phyloP scores from a whole-genome alignment of 805 yeast species.

The Lachancea sp. region DNA sequence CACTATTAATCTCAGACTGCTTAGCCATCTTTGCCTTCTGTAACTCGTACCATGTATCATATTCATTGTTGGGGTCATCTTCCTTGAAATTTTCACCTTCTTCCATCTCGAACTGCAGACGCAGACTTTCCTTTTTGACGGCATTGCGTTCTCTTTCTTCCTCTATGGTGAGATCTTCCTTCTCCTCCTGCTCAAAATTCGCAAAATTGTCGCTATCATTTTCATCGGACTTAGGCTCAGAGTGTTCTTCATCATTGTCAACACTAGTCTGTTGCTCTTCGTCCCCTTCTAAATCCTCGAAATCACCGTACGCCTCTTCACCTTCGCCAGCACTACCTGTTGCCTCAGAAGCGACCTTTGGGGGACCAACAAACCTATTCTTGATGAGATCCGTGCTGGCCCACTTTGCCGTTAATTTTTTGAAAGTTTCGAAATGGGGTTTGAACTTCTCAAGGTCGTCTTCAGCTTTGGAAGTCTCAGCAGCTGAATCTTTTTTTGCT shows the following conservation, averaged over 20 bases:
- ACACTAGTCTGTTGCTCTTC: conserved; percentile 20
- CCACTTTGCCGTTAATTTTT: conserved; percentile 30
- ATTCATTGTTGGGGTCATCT: conserved; percentile 76
- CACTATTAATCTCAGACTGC: conserved; percentile 87
- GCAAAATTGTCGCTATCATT: conserved; percentile 24
- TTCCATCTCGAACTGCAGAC: conserved; percentile 74
- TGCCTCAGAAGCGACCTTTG: conserved; percentile 26
- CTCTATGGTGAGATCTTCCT: conserved; percentile 48
- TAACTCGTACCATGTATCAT: conserved; percentile 95
- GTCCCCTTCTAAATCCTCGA: conserved; percentile 45
- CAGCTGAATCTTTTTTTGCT: conserved; percentile 37
- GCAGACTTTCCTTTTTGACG: conserved; percentile 78
- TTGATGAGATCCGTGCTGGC: conserved; percentile 25
- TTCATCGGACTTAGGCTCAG: neutral
- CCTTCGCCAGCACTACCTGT: conserved; percentile 34
- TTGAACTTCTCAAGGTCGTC: conserved; percentile 31
- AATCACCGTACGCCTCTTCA: conserved; percentile 49
- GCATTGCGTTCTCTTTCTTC: conserved; percentile 78
- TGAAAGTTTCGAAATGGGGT: conserved; percentile 33
- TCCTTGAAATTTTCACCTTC: conserved; percentile 66
- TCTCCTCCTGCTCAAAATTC: conserved; percentile 38
- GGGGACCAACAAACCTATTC: conserved; percentile 28
- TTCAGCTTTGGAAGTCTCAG: conserved; percentile 9
- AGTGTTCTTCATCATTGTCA: conserved; percentile 5
- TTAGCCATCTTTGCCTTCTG: conserved; percentile 96